phyloP scores from a whole-genome alignment of 2,329 filamentous ascomycete genomes.

The Nigrospora osmanthi region DNA sequence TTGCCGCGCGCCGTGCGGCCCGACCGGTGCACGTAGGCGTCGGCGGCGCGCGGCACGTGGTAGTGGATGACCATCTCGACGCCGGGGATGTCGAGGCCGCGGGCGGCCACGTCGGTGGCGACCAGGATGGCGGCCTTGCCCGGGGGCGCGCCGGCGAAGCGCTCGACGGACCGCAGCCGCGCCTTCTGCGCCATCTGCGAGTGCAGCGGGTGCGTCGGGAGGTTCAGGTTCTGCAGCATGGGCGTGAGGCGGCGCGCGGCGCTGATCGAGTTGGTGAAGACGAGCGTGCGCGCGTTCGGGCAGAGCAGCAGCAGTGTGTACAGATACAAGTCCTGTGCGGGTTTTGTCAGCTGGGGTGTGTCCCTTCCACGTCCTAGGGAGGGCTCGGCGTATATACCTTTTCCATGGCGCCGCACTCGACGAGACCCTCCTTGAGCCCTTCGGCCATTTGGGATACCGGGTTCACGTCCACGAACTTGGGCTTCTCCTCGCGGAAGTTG shows the following conservation, averaged over 20 bases:
- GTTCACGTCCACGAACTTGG: slow-evolving; percentile 88
- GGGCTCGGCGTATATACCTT: slow-evolving; percentile 48
- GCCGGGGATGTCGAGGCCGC: slow-evolving; percentile 85
- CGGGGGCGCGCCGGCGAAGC: slow-evolving; percentile 62
- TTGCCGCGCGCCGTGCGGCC: slow-evolving; percentile 86
- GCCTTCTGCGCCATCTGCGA: slow-evolving; percentile 96
- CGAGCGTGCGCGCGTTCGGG: slow-evolving; percentile 69
- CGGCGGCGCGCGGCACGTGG: slow-evolving; percentile 83
- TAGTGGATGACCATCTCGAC: slow-evolving; percentile 93
- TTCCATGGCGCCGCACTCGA: slow-evolving; percentile 88
- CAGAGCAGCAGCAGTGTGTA: slow-evolving; percentile 83
- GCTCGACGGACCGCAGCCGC: slow-evolving; percentile 83
- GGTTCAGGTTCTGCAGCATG: slow-evolving; percentile 72
- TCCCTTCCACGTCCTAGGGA: too few species aligned
- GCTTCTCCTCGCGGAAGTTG: slow-evolving; percentile 75
- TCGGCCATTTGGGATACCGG: slow-evolving; percentile 83
- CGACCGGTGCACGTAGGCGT: slow-evolving; percentile 91
- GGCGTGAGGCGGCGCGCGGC: slow-evolving; percentile 81
- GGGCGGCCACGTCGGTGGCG: slow-evolving; percentile 87
- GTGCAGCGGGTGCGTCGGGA: slow-evolving; percentile 73
- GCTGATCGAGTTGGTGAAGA: slow-evolving; percentile 95
- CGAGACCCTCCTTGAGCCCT: slow-evolving; percentile 76
- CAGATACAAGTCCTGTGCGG: slow-evolving; percentile 71
- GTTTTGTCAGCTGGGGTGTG: too few species aligned
- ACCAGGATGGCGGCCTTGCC: slow-evolving; percentile 61